Percentiles rank a stretch among this genome's conserved stretches.
Evolutionary conservation across 2,329 filamentous ascomycete genomes (phyloP).

Genomic region (Colletotrichum karsti): DNA sequence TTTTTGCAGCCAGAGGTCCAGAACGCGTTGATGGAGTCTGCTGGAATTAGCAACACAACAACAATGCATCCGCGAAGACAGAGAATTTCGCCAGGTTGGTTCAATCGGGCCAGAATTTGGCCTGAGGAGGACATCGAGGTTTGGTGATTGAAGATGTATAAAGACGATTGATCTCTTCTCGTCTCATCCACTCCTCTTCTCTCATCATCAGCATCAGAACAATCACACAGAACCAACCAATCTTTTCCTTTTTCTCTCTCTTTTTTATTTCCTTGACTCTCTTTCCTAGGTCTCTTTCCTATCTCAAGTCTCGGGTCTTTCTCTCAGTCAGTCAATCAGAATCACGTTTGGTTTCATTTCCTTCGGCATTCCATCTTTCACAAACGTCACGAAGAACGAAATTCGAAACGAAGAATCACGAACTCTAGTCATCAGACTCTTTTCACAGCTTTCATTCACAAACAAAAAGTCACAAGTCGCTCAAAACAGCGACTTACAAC

Average conservation of each 20-base stretch:
- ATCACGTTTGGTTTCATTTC: conserved; percentile 25
- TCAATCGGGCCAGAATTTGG: neutral
- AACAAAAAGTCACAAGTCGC: neutral
- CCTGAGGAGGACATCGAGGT: neutral
- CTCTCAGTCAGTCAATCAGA: conserved; percentile 1
- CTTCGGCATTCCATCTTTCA: neutral
- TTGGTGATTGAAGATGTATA: conserved; percentile 15
- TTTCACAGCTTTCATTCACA: neutral
- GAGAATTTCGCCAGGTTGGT: neutral
- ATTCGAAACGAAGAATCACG: neutral
- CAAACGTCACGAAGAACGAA: neutral
- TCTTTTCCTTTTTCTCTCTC: conserved; percentile 33
- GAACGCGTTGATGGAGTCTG: conserved; percentile 1
- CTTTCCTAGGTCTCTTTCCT: conserved; percentile 34
- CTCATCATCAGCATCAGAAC: conserved; percentile 15
- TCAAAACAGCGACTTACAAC: neutral
- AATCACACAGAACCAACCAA: conserved; percentile 30
- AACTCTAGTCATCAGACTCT: neutral
- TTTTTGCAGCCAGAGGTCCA: neutral
- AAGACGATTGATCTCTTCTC: neutral
- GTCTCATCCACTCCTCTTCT: neutral
- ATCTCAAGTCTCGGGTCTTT: conserved; percentile 30
- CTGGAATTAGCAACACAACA: conserved; percentile 27
- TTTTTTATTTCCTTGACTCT: conserved; percentile 33
- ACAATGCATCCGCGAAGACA: neutral